Evolutionary conservation across 306 rosid species (phyloP).

Genomic region (Myrica gale): DNA sequence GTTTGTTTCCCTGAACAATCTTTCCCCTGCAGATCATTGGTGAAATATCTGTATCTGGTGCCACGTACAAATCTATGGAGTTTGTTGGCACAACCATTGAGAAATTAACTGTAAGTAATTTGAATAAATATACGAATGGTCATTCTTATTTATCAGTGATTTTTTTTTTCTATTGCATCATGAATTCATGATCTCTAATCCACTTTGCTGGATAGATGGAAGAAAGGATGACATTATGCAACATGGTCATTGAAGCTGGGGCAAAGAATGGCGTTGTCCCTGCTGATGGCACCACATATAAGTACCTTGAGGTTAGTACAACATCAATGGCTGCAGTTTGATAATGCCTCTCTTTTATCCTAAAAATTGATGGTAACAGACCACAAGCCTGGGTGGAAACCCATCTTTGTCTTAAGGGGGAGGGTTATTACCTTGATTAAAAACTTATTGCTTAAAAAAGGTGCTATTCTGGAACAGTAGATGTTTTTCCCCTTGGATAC

Average conservation of each 20-base stretch:
- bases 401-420: not conserved
- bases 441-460: not conserved
- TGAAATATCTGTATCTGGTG: slow-evolving; percentile 87
- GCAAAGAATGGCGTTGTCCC: slow-evolving; percentile 89
- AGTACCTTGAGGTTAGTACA: slow-evolving; percentile 79
- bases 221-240: slow-evolving; percentile 92
- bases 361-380: not conserved
- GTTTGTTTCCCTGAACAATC: slow-evolving; percentile 5
- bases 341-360: not conserved
- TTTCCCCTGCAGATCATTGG: slow-evolving; percentile 70
- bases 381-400: not conserved
- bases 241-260: slow-evolving; percentile 95
- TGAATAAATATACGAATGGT: not conserved
- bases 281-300: slow-evolving; percentile 77
- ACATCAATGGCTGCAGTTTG: slow-evolving; percentile 18
- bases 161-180: not conserved
- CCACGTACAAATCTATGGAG: slow-evolving; percentile 93
- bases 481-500: slow-evolving; percentile 15
- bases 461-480: not conserved
- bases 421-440: not conserved
- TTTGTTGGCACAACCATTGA: slow-evolving; percentile 88
- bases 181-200: not conserved
- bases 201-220: slow-evolving; percentile 62
- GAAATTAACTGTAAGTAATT: slow-evolving; percentile 63
- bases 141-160: not conserved